Percentiles rank a stretch among this genome's conserved stretches.
Conservation (phyloP, 495 filamentous ascomycete genomes). For the Trichoderma gamsii region DNA sequence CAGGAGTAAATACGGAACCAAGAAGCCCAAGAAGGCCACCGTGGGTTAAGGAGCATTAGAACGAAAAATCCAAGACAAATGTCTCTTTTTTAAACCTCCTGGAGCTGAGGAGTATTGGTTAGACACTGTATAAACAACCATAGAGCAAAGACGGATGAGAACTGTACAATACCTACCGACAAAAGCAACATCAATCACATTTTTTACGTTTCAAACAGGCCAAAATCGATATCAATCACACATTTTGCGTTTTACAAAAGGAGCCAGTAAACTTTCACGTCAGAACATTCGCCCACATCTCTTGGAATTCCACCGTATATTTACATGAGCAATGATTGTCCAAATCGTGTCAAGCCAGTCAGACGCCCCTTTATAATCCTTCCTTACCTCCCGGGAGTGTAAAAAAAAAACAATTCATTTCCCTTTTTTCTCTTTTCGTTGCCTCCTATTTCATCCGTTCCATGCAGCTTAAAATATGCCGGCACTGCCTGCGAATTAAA, state of each 20-base stretch:
- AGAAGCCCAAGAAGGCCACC: constrained; percentile 82
- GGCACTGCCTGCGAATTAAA: not conserved
- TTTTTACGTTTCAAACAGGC: not conserved
- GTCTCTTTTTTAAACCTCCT: not conserved
- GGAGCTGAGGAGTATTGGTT: not conserved
- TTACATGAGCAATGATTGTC: constrained; percentile 16
- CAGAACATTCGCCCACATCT: not conserved
- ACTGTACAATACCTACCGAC: not conserved
- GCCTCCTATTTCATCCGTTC: not conserved
- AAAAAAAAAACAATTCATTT: not conserved
- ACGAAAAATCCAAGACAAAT: not conserved
- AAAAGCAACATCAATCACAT: not conserved
- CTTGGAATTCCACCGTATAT: not conserved
- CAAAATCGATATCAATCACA: not conserved
- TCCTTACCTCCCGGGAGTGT: not conserved
- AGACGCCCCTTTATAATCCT: constrained; percentile 9
- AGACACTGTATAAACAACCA: constrained; percentile 4
- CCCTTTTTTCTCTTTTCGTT: not conserved
- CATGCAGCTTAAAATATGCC: not conserved
- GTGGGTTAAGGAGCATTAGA: constrained; percentile 26
- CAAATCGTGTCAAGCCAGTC: constrained; percentile 10
- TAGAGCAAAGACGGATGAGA: not conserved
- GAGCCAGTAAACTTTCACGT: not conserved
- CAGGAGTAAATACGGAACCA: constrained; percentile 95
- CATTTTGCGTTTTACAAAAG: too few species aligned